These are phyloP conservation scores for Xylariaceae sp. DNA, from an alignment of 2,329 filamentous ascomycete genomes.

Conservation along the genomic window DNA sequence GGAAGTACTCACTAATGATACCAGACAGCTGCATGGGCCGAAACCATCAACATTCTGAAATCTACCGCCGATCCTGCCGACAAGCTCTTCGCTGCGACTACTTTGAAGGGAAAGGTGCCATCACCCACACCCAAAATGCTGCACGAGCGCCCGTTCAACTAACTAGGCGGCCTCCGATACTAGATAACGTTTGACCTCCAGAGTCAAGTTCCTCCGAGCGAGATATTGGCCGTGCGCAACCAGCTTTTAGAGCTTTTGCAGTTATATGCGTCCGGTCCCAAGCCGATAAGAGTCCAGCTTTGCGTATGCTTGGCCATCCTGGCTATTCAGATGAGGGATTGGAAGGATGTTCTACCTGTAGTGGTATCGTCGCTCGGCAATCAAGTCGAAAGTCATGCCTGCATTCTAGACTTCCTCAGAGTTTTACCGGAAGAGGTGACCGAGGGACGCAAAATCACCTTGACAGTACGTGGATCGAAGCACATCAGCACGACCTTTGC, in stretches of 20 bases:
- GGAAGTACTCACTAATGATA: conserved; percentile 29
- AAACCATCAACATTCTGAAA: conserved; percentile 85
- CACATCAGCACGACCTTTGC: conserved; percentile 52
- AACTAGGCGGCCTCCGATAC: conserved; percentile 24
- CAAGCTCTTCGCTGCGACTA: conserved; percentile 95
- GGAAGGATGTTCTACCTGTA: conserved; percentile 89
- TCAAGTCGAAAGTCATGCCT: conserved; percentile 79
- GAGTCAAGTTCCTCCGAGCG: conserved; percentile 79
- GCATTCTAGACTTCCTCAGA: conserved; percentile 93
- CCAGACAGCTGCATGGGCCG: conserved; percentile 89
- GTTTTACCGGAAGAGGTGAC: conserved; percentile 98
- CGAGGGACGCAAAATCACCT: conserved; percentile 98
- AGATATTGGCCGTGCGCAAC: conserved; percentile 78
- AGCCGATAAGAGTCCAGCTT: conserved; percentile 86
- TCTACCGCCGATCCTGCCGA: conserved; percentile 81
- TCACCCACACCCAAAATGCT: conserved; percentile 4
- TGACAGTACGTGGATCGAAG: conserved; percentile 88
- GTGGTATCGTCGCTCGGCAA: conserved; percentile 81
- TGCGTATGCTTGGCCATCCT: conserved; percentile 94
- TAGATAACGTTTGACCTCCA: conserved; percentile 95
- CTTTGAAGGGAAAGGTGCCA: conserved; percentile 93
- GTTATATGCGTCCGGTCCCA: conserved; percentile 80
- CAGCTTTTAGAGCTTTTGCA: conserved; percentile 84
- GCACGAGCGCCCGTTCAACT: conserved; percentile 19
- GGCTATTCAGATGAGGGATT: conserved; percentile 93